Evolutionary conservation across 108 stramenopile genomes (phyloP), one percentile per base, ranked within the genome.

Genomic region (Hondaea fermentalgiana): DNA sequence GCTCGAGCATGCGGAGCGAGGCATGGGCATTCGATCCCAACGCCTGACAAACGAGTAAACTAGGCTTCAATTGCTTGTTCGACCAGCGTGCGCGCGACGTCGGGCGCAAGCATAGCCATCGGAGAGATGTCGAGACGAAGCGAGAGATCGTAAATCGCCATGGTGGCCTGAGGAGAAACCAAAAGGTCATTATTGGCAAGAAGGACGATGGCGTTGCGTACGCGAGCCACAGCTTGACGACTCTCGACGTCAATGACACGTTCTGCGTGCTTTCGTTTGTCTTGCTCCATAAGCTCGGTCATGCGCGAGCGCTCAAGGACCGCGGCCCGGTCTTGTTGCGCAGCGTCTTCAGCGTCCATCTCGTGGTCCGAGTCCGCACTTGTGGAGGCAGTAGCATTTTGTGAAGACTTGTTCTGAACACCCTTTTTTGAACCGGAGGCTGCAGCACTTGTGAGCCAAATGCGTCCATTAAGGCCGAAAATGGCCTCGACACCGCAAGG

Each of bases 401-500:
- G 59, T 21, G 59, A 21, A n/a, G 59, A 19, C 2, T 59, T 59
- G 19, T 19, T 21, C 19, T 19, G n/a, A 19, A n/a, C 59, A 19
- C n/a, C 3, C 64, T 28, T 35, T 6, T 14, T 10, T 17, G 64
- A 10, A 10, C 8, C 2, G 14, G 64, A 14, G 2, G 64, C 64
- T 6, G 49, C 49, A 12, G 72, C 49, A 17, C 23, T 53, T 5
- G 72, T 83, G n/a, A 89, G 87, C 89, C 89, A 89, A 44, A 89
- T 87, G 23, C 5, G 5, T 14, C 89, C 89, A 57, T 89, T 89
- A 0, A 49, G 53, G 8, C 89, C 89, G n/a, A 89, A 35, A 17
- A 89, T 58, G 16, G 59, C 87, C 8, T 87, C 89, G 21, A 89
- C 76, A 3, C 87, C 83, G 89, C 83, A 87, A 5, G 89, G 89